Conservation (phyloP, 2,329 filamentous ascomycete species). For the Phaeosphaeria sp. region DNA sequence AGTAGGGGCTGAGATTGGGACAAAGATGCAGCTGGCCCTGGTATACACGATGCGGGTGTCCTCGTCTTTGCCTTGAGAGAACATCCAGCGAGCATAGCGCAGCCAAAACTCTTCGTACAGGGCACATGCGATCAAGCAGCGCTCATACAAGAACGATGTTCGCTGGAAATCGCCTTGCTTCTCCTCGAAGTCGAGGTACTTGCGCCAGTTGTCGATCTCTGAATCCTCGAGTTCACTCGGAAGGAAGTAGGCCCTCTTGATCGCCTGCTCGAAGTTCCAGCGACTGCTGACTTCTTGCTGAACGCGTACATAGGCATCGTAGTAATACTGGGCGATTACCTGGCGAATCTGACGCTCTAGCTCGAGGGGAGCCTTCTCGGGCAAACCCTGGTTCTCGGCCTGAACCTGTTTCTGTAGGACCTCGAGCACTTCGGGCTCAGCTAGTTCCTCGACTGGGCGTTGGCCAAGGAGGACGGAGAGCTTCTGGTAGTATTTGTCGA, state of each 20-base stretch:
- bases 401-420: slow-evolving; percentile 77
- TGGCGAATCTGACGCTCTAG: slow-evolving; percentile 81
- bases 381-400: slow-evolving; percentile 62
- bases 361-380: slow-evolving; percentile 73
- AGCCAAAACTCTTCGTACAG: slow-evolving; percentile 99
- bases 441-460: slow-evolving; percentile 76
- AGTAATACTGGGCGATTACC: slow-evolving; percentile 80
- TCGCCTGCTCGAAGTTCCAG: slow-evolving; percentile 93
- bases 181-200: slow-evolving; percentile 97
- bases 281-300: slow-evolving; percentile 89
- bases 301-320: slow-evolving; percentile 80
- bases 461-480: slow-evolving; percentile 78
- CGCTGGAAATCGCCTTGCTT: slow-evolving; percentile 77
- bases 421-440: slow-evolving; percentile 70
- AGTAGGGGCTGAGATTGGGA: slow-evolving; percentile 83
- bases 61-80: slow-evolving; percentile 76
- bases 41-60: slow-evolving; percentile 93
- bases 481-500: slow-evolving; percentile 91
- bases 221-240: slow-evolving; percentile 88
- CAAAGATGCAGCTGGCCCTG: slow-evolving; percentile 82
- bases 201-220: slow-evolving; percentile 89
- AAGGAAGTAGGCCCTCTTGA: slow-evolving; percentile 96
- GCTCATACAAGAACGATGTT: slow-evolving; percentile 86
- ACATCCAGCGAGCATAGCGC: slow-evolving; percentile 95
- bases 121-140: slow-evolving; percentile 89